A percentile compares a stretch with the other conserved stretches of the same genome.
phyloP scores from a whole-genome alignment of 305 asterid genomes.

The Solanum chacoense region DNA sequence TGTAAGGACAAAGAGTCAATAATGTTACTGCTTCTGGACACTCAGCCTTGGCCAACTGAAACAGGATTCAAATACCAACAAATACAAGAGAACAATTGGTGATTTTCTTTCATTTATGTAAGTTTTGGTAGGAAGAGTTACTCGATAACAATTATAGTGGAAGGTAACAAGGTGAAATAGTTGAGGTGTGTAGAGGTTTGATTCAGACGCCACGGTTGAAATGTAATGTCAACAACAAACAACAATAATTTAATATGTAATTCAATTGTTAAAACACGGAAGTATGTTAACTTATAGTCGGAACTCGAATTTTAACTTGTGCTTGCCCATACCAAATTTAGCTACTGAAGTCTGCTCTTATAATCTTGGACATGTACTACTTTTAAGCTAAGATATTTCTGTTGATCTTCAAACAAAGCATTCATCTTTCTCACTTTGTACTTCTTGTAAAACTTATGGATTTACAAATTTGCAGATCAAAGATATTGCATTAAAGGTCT shows the following conservation, averaged over 20 bases:
- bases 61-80: neutral
- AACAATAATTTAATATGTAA: neutral
- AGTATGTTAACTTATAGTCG: neutral
- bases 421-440: neutral
- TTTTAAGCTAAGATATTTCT: neutral
- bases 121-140: neutral
- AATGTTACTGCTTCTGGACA: neutral
- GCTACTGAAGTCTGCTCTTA: neutral
- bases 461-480: constrained; percentile 41
- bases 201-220: neutral
- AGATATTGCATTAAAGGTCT: constrained; percentile 85
- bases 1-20: neutral
- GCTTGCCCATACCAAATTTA: neutral
- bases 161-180: neutral
- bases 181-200: neutral
- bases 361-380: neutral
- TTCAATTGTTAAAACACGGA: neutral
- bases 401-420: neutral
- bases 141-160: neutral
- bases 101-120: neutral
- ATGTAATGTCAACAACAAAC: neutral
- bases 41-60: neutral
- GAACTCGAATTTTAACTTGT: neutral
- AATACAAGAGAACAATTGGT: neutral
- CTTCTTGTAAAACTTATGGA: neutral